These are phyloP conservation scores for Thuidium tamariscinum DNA, from an alignment of 225 moss, liverwort and hornwort species.

Conservation along the genomic window DNA sequence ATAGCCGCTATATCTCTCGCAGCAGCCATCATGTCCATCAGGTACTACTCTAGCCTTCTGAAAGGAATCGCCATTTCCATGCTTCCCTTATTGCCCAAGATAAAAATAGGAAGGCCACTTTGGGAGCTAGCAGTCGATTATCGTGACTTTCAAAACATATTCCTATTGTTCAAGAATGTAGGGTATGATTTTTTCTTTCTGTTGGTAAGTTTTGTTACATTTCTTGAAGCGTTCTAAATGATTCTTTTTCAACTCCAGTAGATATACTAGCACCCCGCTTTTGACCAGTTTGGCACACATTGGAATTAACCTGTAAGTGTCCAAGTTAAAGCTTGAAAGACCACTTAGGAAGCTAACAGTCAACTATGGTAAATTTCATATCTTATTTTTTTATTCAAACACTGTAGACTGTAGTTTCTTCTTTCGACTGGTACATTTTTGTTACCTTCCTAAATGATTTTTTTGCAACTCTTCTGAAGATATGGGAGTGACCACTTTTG, in stretches of 20 bases:
- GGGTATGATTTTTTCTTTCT: not conserved
- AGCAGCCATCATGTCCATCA: slow-evolving; percentile 79
- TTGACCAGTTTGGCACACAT: not conserved
- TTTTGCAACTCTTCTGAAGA: not conserved
- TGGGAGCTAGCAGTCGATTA: not conserved
- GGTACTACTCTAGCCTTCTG: slow-evolving; percentile 3
- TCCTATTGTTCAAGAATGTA: not conserved
- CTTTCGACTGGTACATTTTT: not conserved
- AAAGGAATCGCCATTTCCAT: not conserved
- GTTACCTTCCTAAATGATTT: not conserved
- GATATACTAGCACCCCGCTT: not conserved
- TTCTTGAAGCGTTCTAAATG: not conserved
- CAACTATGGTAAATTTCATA: not conserved
- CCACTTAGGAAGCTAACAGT: not conserved
- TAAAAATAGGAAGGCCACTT: not conserved
- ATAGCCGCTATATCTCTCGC: slow-evolving; percentile 65
- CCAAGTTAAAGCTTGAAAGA: not conserved
- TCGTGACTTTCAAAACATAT: not conserved
- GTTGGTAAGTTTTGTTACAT: not conserved
- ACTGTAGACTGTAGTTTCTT: not conserved
- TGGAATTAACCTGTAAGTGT: not conserved
- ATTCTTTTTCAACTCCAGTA: not conserved
- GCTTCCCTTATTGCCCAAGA: too few species aligned
- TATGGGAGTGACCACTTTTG: not conserved
- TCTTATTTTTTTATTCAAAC: not conserved